Conservation (phyloP, 2,329 filamentous ascomycete species). For the Pyrenophora tritici-repentis region DNA sequence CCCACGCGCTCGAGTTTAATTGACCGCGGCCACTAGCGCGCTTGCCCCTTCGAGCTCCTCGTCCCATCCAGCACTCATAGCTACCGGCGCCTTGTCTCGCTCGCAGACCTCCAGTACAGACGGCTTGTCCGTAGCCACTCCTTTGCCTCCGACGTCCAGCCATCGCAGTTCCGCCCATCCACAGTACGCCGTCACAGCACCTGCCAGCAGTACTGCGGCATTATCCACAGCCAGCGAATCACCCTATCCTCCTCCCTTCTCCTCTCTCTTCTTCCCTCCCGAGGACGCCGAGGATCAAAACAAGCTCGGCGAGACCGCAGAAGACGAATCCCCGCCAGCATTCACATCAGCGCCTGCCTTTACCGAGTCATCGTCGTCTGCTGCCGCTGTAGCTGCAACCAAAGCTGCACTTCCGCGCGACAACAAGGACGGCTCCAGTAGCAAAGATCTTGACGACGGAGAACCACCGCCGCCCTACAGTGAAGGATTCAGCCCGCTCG, state of each 20-base stretch:
- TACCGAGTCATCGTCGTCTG: slow-evolving; percentile 55
- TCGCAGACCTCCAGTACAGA: slow-evolving; percentile 47
- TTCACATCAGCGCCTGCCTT: slow-evolving; percentile 59
- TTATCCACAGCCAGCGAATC: slow-evolving; percentile 57
- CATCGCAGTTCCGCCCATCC: slow-evolving; percentile 33
- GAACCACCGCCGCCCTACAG: slow-evolving; percentile 96
- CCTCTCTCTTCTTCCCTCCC: slow-evolving; percentile 64
- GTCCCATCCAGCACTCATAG: slow-evolving; percentile 25
- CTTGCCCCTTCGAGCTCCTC: slow-evolving; percentile 34
- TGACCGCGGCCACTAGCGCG: slow-evolving; percentile 34
- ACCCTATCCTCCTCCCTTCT: slow-evolving; percentile 65
- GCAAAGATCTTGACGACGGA: slow-evolving; percentile 75
- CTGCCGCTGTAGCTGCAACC: slow-evolving; percentile 66
- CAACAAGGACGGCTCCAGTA: slow-evolving; percentile 73
- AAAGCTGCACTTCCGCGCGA: slow-evolving; percentile 84
- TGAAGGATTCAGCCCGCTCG: slow-evolving; percentile 89
- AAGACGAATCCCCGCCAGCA: slow-evolving; percentile 52
- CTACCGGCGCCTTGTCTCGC: slow-evolving; percentile 52
- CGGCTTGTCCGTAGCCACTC: slow-evolving; percentile 54
- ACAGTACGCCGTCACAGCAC: slow-evolving; percentile 35
- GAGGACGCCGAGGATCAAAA: slow-evolving; percentile 54
- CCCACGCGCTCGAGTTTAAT: slow-evolving; percentile 33
- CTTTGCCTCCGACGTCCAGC: slow-evolving; percentile 42
- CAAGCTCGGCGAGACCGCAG: slow-evolving; percentile 47
- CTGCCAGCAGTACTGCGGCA: slow-evolving; percentile 44